Evolutionary conservation across 1,284 basidiomycete genomes (phyloP).

Genomic region (Termitomyces sp.): DNA sequence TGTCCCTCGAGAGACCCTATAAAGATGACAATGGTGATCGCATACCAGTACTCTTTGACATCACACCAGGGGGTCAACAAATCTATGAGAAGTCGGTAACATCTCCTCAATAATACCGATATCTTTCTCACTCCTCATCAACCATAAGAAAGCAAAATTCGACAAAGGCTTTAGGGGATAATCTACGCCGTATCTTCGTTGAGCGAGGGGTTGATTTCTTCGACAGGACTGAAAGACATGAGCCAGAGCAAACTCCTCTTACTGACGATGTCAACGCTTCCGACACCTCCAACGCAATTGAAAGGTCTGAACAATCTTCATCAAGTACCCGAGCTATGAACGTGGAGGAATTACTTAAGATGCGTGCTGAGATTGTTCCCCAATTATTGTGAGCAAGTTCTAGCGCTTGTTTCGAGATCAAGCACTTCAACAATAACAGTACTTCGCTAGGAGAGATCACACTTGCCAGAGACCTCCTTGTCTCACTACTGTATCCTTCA

Average conservation of each 20-base stretch:
- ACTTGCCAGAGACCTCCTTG: slow-evolving; percentile 64
- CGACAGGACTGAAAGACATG: slow-evolving; percentile 42
- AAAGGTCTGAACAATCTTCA: slow-evolving; percentile 21
- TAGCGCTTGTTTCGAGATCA: neutral
- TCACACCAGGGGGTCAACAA: slow-evolving; percentile 61
- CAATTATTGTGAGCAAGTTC: slow-evolving; percentile 58
- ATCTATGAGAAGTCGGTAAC: slow-evolving; percentile 61
- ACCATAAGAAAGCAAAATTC: slow-evolving; percentile 47
- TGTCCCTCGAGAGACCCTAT: slow-evolving; percentile 73
- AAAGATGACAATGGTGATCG: slow-evolving; percentile 64
- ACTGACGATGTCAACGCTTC: slow-evolving; percentile 16
- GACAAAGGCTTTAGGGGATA: slow-evolving; percentile 50
- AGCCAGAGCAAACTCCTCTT: slow-evolving; percentile 19
- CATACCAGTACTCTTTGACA: slow-evolving; percentile 63
- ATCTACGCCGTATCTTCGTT: slow-evolving; percentile 60
- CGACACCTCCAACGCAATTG: slow-evolving; percentile 13
- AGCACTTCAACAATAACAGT: slow-evolving; percentile 31
- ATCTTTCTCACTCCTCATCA: slow-evolving; percentile 8
- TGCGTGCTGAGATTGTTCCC: slow-evolving; percentile 65
- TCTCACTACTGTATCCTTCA: slow-evolving; percentile 44
- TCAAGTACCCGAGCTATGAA: slow-evolving; percentile 49
- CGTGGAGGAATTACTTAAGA: slow-evolving; percentile 64
- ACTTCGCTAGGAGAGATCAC: slow-evolving; percentile 73
- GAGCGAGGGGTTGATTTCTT: slow-evolving; percentile 75
- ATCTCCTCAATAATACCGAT: neutral